These are phyloP conservation scores for Talaromyces sp. DNA, from an alignment of 2,329 filamentous ascomycete genomes.

Conservation along the genomic window DNA sequence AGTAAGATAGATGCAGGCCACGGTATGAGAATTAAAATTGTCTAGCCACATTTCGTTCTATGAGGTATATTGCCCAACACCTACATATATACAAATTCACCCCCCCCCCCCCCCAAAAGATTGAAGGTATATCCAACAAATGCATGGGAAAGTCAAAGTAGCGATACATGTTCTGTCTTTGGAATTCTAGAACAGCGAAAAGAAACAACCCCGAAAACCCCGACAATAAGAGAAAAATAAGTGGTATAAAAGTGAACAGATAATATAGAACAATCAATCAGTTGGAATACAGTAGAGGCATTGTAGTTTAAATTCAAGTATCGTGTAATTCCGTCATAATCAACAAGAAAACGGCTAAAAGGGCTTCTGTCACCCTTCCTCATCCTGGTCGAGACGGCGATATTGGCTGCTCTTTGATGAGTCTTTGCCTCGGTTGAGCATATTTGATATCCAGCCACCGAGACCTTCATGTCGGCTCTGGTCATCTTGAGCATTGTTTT, in stretches of 20 bases:
- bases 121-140: background rate
- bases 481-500: slow-evolving; percentile 34
- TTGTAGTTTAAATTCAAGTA: background rate
- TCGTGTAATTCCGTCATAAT: background rate
- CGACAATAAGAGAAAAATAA: background rate
- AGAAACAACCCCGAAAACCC: background rate
- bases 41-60: background rate
- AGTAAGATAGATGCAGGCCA: background rate
- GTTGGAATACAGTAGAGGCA: background rate
- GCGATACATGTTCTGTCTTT: background rate
- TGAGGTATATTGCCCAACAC: slow-evolving; percentile 6
- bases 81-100: slow-evolving; percentile 6
- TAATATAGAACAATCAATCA: background rate
- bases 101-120: slow-evolving; percentile 2
- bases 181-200: background rate
- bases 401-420: slow-evolving; percentile 36
- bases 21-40: background rate
- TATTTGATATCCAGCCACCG: slow-evolving; percentile 64
- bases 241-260: background rate
- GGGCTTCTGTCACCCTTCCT: slow-evolving; percentile 19
- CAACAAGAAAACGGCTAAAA: background rate
- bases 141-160: background rate
- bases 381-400: slow-evolving; percentile 43
- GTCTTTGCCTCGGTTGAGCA: slow-evolving; percentile 52
- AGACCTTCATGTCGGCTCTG: slow-evolving; percentile 49